phyloP scores from a whole-genome alignment of 2,329 filamentous ascomycete species.

The Allantophomopsis lycopodina region DNA sequence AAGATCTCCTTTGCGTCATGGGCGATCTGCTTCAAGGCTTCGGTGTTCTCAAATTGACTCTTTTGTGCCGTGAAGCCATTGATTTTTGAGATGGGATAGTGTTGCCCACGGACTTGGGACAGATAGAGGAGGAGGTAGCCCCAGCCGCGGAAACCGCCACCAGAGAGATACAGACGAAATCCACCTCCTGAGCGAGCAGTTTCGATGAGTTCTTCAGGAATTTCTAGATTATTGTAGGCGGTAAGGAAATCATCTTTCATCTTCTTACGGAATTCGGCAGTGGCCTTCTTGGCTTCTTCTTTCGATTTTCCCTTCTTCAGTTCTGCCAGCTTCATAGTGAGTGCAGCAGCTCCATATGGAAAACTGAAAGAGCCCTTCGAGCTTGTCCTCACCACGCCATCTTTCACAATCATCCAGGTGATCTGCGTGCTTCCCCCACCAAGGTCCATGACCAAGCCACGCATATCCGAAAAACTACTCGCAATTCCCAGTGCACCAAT shows the following conservation, averaged over 20 bases:
- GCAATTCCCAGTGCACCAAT: conserved; percentile 55
- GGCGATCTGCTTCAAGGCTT: conserved; percentile 18
- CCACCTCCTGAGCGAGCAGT: conserved; percentile 28
- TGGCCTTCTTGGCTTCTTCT: conserved; percentile 25
- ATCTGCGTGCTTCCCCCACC: conserved; percentile 59
- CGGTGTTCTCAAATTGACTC: conserved; percentile 9
- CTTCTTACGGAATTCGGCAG: conserved; percentile 30
- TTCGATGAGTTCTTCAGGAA: conserved; percentile 35
- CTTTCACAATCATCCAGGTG: conserved; percentile 44
- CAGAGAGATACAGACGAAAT: conserved; percentile 51
- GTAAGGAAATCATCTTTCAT: conserved; percentile 36
- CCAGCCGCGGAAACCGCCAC: conserved; percentile 60
- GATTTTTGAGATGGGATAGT: conserved; percentile 60
- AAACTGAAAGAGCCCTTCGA: conserved; percentile 46
- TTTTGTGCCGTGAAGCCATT: conserved; percentile 36
- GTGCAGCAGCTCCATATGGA: conserved; percentile 56
- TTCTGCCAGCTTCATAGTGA: conserved; percentile 38
- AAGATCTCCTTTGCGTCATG: conserved; percentile 29
- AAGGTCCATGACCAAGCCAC: conserved; percentile 58
- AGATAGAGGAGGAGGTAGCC: conserved; percentile 50
- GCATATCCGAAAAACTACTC: conserved; percentile 45
- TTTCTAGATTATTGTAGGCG: conserved; percentile 35
- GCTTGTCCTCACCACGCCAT: conserved; percentile 35
- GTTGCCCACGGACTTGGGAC: conserved; percentile 38
- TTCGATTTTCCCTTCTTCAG: conserved; percentile 22